Evolutionary conservation across 805 yeast species (phyloP), one percentile per base, ranked within the genome.

Genomic region (Yamadazyma scolyti): DNA sequence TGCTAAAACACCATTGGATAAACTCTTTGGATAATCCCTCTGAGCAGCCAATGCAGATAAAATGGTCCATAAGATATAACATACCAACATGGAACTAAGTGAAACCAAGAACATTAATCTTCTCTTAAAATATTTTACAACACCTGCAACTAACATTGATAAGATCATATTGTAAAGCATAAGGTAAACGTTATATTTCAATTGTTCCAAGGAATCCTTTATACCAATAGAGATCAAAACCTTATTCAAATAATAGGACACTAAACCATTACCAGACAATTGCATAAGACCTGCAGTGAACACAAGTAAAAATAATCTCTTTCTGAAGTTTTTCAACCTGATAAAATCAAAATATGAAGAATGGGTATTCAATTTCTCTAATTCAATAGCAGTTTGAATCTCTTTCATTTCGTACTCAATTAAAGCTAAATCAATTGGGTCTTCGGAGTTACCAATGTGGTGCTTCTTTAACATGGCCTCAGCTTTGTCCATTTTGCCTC

Each of bases 151-250:
- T 23, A 23, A 27, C 23, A 37, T 26, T 7, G 62, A 46, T 30
- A 55, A 39, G 14, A 52, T 57, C 42, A 65, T 63, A 56, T 71
- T 71, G 50, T 60, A 72, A 36, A 68, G 52, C 65, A 62, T 66
- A 40, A 73, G 61, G 37, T 69, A 66, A 34, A 73, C 78, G 47
- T 75, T 74, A 47, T 73, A 64, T 30, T 67, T 48, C 33, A 73
- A 61, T 50, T 74, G 75, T 33, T 55, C 51, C 28, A 52, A 52
- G 16, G 61, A 54, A n/a, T 58, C 60, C 27, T 71, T 70, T 44
- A 75, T 69, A 36, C 81, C 79, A 47, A 75, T 72, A 16, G 75
- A 65, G 36, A 54, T 47, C 41, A 75, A 61, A 9, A 76, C 80
- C 43, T 64, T 60, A 36, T 62, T 56, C 39, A 73, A 54, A 50